These are phyloP conservation scores for Aspergillus olivimuriae DNA, from an alignment of 495 filamentous ascomycete genomes.

Conservation along the genomic window DNA sequence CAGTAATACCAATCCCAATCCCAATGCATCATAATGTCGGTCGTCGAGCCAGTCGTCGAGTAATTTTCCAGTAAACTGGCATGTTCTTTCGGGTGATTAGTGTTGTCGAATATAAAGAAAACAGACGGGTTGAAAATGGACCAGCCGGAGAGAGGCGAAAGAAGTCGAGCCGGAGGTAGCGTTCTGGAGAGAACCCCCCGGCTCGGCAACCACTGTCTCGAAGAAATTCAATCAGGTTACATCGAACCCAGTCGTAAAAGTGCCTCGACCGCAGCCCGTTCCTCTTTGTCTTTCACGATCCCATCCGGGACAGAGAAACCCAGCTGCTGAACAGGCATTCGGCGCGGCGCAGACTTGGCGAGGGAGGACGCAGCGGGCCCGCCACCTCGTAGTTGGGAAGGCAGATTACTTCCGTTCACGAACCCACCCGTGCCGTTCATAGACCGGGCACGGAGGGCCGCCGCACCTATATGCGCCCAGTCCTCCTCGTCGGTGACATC, in stretches of 20 bases:
- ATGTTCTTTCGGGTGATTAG: not conserved
- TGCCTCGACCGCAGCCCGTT: conserved; percentile 79
- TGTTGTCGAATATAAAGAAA: not conserved
- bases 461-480: conserved; percentile 87
- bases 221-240: conserved; percentile 39
- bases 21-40: not conserved
- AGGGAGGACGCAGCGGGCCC: conserved; percentile 34
- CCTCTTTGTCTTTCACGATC: conserved; percentile 48
- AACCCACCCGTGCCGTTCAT: conserved; percentile 39
- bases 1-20: not conserved
- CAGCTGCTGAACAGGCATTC: conserved; percentile 30
- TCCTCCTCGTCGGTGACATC: conserved; percentile 97
- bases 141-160: not conserved
- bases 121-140: not conserved
- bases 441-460: conserved; percentile 69
- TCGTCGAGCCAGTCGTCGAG: not conserved
- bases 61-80: not conserved
- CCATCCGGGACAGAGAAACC: conserved; percentile 25
- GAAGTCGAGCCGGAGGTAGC: not conserved
- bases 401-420: conserved; percentile 19
- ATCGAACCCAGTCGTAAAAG: conserved; percentile 80
- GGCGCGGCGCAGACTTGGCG: conserved; percentile 34
- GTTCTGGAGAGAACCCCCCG: not conserved
- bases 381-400: conserved; percentile 15
- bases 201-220: not conserved